A percentile compares a stretch with the other conserved stretches of the same genome.
Evolutionary conservation across 2,329 filamentous ascomycete species (phyloP).

Genomic region (Pseudogymnoascus sp.): DNA sequence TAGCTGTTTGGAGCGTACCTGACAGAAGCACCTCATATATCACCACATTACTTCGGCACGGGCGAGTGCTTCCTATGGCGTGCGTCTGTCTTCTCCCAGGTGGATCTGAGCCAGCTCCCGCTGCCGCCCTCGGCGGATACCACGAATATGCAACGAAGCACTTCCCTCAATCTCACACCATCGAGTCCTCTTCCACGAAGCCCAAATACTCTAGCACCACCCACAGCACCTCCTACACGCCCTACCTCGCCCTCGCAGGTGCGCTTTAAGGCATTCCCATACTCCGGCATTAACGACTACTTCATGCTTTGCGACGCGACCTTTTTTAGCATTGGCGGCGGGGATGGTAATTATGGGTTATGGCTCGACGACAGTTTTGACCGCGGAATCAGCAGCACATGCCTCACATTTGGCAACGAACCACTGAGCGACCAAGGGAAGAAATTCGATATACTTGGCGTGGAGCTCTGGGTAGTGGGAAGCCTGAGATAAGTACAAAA

Average conservation of each 20-base stretch:
- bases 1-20: conserved; percentile 89
- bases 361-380: conserved; percentile 87
- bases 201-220: conserved; percentile 26
- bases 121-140: conserved; percentile 64
- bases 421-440: conserved; percentile 84
- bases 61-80: conserved; percentile 95
- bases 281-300: conserved; percentile 93
- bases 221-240: conserved; percentile 21
- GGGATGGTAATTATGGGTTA: conserved; percentile 81
- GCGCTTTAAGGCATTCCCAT: conserved; percentile 94
- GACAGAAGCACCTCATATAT: conserved; percentile 75
- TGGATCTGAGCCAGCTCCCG: conserved; percentile 50
- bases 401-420: conserved; percentile 92
- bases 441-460: conserved; percentile 84
- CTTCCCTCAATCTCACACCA: conserved; percentile 27
- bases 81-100: conserved; percentile 55
- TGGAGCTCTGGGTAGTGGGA: conserved; percentile 66
- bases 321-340: conserved; percentile 80
- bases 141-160: conserved; percentile 52
- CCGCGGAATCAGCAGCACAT: conserved; percentile 72
- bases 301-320: conserved; percentile 85
- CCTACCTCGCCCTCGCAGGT: conserved; percentile 63
- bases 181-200: conserved; percentile 27
- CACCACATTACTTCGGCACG: conserved; percentile 83
- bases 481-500: neutral